These are phyloP conservation scores for Aureobasidium mangrovei DNA, from an alignment of 2,329 filamentous ascomycete species.

Conservation along the genomic window DNA sequence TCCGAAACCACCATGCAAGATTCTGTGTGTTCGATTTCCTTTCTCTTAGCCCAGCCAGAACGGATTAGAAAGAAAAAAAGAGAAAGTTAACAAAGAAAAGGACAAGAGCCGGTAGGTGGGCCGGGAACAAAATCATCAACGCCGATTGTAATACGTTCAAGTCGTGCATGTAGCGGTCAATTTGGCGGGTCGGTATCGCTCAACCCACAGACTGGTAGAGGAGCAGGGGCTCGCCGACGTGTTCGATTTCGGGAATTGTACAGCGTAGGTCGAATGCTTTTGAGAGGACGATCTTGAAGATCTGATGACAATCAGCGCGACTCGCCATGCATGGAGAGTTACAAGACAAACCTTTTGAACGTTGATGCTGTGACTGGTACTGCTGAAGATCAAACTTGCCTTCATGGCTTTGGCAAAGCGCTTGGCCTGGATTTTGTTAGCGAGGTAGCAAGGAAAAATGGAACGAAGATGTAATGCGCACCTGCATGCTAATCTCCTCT, in stretches of 20 bases:
- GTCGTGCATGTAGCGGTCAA: too few relatives aligned
- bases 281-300: conserved; percentile 98
- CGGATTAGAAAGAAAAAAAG: too few relatives aligned
- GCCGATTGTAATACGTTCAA: too few relatives aligned
- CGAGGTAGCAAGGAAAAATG: not conserved
- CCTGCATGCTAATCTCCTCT: conserved; percentile 96
- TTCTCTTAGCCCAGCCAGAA: too few relatives aligned
- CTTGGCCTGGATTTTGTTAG: conserved; percentile 54
- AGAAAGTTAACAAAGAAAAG: too few relatives aligned
- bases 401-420: conserved; percentile 98
- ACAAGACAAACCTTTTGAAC: conserved; percentile 73
- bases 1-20: too few relatives aligned
- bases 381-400: conserved; percentile 94
- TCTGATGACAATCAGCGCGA: conserved; percentile 45
- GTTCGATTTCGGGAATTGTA: conserved; percentile 98
- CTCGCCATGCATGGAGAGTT: not conserved
- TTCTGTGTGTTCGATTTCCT: too few relatives aligned
- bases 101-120: too few relatives aligned
- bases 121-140: too few relatives aligned
- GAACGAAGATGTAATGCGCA: conserved; percentile 31
- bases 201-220: conserved; percentile 56
- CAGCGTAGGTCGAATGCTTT: conserved; percentile 99
- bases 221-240: conserved; percentile 88
- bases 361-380: conserved; percentile 98
- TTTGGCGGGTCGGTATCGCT: too few relatives aligned